Conservation (phyloP, 306 rosid species). For the Trifolium repens region DNA sequence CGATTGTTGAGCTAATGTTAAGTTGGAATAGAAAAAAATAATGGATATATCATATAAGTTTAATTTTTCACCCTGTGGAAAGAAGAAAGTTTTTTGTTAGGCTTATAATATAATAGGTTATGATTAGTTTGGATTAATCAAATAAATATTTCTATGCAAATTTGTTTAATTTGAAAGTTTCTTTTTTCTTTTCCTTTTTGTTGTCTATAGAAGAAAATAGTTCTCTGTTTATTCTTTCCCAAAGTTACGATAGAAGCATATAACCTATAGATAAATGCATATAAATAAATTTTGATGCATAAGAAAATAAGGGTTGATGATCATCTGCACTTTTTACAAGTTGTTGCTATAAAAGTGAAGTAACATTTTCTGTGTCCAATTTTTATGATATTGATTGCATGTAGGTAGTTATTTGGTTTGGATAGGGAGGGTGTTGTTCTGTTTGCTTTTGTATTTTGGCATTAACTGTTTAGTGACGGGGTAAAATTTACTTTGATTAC, state of each 20-base stretch:
- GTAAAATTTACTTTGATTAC: background rate
- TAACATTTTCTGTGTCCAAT: background rate
- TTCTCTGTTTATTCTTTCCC: background rate
- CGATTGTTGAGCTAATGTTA: background rate
- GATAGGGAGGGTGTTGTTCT: background rate
- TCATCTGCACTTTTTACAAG: background rate
- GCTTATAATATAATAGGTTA: too few relatives aligned
- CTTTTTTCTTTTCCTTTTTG: background rate
- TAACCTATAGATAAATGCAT: background rate
- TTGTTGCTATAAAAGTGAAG: background rate
- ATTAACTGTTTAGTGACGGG: background rate
- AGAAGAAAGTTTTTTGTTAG: too few relatives aligned
- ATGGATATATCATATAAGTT: too few relatives aligned
- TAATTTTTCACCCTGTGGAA: too few relatives aligned
- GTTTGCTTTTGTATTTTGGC: background rate
- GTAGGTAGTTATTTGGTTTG: background rate
- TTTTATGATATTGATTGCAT: too few relatives aligned
- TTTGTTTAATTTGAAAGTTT: too few relatives aligned
- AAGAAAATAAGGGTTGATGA: background rate
- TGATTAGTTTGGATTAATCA: too few relatives aligned
- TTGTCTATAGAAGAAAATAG: background rate
- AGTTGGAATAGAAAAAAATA: background rate
- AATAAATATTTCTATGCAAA: too few relatives aligned
- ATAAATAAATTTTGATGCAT: background rate
- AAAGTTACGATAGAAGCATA: background rate